phyloP scores from a whole-genome alignment of 768 basidiomycete species.

The Tricholomella constricta region DNA sequence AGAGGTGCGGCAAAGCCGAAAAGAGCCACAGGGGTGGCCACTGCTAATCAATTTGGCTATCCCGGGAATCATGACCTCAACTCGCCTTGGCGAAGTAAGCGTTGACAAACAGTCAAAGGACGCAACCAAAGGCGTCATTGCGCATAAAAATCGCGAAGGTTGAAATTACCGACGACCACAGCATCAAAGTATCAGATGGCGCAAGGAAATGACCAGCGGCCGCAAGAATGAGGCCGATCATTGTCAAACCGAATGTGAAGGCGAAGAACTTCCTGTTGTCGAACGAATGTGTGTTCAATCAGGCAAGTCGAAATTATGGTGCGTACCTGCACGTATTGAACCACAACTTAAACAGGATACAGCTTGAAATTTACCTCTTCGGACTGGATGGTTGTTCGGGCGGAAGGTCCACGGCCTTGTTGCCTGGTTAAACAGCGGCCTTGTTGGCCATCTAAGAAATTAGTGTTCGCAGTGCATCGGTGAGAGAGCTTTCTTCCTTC shows the following conservation, averaged over 20 bases:
- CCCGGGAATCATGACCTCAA: not conserved
- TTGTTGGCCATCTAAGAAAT: conserved; percentile 43
- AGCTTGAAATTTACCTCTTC: conserved; percentile 55
- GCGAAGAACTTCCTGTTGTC: conserved; percentile 65
- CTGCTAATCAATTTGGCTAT: conserved; percentile 33
- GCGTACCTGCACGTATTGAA: conserved; percentile 70
- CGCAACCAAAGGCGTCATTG: conserved; percentile 75
- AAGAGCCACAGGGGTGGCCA: conserved; percentile 78
- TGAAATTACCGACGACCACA: conserved; percentile 71
- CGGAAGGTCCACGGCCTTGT: conserved; percentile 31
- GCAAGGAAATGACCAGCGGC: conserved; percentile 67
- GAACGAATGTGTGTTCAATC: not conserved
- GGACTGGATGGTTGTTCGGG: conserved; percentile 31
- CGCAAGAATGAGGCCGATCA: conserved; percentile 62
- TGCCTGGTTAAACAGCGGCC: conserved; percentile 34
- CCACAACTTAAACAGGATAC: conserved; percentile 64
- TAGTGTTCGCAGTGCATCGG: conserved; percentile 20
- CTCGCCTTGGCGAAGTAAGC: conserved; percentile 68
- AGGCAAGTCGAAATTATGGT: not conserved
- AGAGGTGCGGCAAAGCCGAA: conserved; percentile 71
- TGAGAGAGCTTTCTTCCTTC: conserved; percentile 38
- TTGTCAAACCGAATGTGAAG: conserved; percentile 59
- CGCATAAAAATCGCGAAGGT: conserved; percentile 73
- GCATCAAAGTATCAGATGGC: conserved; percentile 61
- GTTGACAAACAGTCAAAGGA: conserved; percentile 67